phyloP scores from a whole-genome alignment of 2,329 filamentous ascomycete genomes.

The Penicillium sp. region DNA sequence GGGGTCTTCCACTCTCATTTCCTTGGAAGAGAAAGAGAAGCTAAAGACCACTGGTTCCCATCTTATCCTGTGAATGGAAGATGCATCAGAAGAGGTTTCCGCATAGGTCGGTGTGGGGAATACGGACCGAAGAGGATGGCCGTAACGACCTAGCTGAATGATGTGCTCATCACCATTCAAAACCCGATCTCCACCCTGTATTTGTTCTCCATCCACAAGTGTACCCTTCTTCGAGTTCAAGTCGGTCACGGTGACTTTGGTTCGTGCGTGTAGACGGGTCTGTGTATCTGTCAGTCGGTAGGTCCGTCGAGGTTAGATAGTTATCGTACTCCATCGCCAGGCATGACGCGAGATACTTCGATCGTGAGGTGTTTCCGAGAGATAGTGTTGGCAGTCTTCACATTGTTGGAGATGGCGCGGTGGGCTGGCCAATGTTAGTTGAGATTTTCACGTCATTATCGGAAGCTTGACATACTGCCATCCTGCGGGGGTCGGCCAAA shows the following conservation, averaged over 20 bases:
- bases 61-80: constrained; percentile 56
- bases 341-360: constrained; percentile 63
- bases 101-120: background rate
- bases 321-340: constrained; percentile 64
- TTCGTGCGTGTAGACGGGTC: constrained; percentile 65
- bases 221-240: constrained; percentile 83
- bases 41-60: constrained; percentile 82
- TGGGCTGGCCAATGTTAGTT: constrained; percentile 50
- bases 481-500: constrained; percentile 72
- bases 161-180: constrained; percentile 61
- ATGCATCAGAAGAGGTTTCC: constrained; percentile 4
- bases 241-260: constrained; percentile 72
- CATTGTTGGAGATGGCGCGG: constrained; percentile 65
- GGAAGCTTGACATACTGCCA: constrained; percentile 51
- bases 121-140: constrained; percentile 50
- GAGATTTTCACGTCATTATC: background rate
- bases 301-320: background rate
- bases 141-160: constrained; percentile 71
- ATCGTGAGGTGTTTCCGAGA: constrained; percentile 87
- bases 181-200: constrained; percentile 59
- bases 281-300: constrained; percentile 28
- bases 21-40: constrained; percentile 72
- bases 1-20: constrained; percentile 64
- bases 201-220: constrained; percentile 68
- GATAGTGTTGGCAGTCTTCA: constrained; percentile 60